Base-by-base conservation (phyloP, 2,329 filamentous ascomycete genomes). In the Cladosporium sp. region DNA sequence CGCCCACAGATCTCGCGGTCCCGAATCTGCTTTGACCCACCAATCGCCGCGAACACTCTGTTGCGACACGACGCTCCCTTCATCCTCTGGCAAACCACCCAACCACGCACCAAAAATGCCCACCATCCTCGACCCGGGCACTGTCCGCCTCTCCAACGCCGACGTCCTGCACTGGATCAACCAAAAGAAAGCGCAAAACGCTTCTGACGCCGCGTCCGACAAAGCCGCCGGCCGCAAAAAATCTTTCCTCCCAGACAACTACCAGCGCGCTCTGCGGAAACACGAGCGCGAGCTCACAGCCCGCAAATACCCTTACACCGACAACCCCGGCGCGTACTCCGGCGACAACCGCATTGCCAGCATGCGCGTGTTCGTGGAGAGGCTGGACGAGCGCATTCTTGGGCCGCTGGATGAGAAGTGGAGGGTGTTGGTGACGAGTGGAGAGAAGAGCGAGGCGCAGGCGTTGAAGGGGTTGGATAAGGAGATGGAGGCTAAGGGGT, bases 51-150 rank as follows among this genome's bases (percentile, higher is more conserved):
- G 30, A 34, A 9, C 3, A 3, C 6, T 25, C 30, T 34, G 4
- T 5, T 34, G 8, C 2, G 30, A 11, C 7, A 34, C 30, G 4
- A 34, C 30, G 9, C 11, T 5, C n/a, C n/a, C 30, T 34, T 8
- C 30, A 9, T 34, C 30, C 8, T 5, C 30, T 12, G 30, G 11
- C 5, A 34, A 25, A 25, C n/a, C 50, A n/a, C 38, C 6, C 5
- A 30, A 11, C 30, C 17, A 3, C 30, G n/a, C 22, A 43, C 19
- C 39, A 15, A 50, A 5, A 9, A 68, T 49, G 45, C 68, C 70
- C 65, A 68, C 71, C 61, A 67, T 73, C 60, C 66, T 73, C 60
- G 70, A 73, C 55, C 69, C 71, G 2, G 71, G 71, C 59, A 72
- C 71, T 37, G 66, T 70, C 28, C 64, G 64, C 39, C 63, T 74